Conservation (phyloP, 2,329 filamentous ascomycete species). For the Venturia aucupariae region DNA sequence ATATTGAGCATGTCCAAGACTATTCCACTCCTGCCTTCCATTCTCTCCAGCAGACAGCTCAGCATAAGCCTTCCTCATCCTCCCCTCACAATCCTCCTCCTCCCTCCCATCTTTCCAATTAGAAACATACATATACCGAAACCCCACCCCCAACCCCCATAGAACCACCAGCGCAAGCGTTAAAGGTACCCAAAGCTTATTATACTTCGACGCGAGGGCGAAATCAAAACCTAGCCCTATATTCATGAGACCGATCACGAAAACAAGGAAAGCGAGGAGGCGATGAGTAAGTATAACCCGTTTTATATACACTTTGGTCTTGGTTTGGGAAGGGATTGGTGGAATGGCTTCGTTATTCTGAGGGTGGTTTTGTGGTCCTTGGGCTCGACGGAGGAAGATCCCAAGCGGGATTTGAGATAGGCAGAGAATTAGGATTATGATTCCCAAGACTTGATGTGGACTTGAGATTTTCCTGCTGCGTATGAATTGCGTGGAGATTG, state of each 20-base stretch:
- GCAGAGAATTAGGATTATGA: not conserved
- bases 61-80: conserved; percentile 6
- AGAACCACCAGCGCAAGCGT: not conserved
- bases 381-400: not conserved
- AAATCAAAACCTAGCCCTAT: conserved; percentile 1
- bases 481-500: conserved; percentile 1
- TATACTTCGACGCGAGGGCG: not conserved
- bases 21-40: not conserved
- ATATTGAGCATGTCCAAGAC: not conserved
- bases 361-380: not conserved
- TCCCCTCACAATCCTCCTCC: not conserved
- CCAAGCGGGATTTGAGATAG: conserved; percentile 2
- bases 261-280: not conserved
- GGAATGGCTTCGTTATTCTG: not conserved
- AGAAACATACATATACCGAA: not conserved
- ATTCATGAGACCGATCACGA: not conserved
- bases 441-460: conserved; percentile 8
- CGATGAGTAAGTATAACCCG: not conserved
- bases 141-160: not conserved
- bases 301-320: not conserved
- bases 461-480: not conserved
- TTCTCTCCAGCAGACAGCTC: not conserved
- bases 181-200: not conserved
- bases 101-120: conserved; percentile 5
- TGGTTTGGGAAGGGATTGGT: not conserved